A percentile compares a stretch with the other conserved stretches of the same genome.
Conservation (phyloP, 2,329 filamentous ascomycete species). For the Monosporascus sp. region DNA sequence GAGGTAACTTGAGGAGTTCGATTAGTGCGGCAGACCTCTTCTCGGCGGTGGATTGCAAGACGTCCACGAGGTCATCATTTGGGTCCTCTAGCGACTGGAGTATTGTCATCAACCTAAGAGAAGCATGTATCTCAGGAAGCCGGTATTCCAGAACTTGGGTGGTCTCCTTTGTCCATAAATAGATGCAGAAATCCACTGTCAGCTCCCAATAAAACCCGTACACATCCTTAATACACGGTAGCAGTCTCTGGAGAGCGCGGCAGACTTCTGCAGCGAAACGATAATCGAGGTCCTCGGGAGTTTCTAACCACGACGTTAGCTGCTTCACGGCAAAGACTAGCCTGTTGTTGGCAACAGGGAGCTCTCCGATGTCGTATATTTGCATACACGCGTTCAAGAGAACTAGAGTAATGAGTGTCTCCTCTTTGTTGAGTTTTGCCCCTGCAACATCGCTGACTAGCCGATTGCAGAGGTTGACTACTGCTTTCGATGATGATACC, state of each 20-base stretch:
- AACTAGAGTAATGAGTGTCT: conserved; percentile 44
- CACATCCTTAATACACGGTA: conserved; percentile 72
- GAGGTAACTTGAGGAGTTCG: conserved; percentile 53
- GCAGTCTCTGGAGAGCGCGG: conserved; percentile 52
- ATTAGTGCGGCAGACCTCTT: conserved; percentile 54
- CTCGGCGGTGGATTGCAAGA: conserved; percentile 56
- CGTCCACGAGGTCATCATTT: conserved; percentile 83
- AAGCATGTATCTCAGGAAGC: conserved; percentile 63
- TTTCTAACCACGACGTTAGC: conserved; percentile 65
- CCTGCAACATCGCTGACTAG: conserved; percentile 57
- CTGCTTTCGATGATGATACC: conserved; percentile 40
- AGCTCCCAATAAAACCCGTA: conserved; percentile 86
- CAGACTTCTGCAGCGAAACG: conserved; percentile 46
- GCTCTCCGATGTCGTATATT: conserved; percentile 45
- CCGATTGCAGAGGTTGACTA: conserved; percentile 53
- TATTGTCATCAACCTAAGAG: conserved; percentile 62
- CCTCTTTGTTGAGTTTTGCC: conserved; percentile 36
- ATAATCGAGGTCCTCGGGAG: conserved; percentile 37
- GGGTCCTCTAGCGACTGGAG: conserved; percentile 63
- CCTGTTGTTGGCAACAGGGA: conserved; percentile 60
- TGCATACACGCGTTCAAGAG: conserved; percentile 48
- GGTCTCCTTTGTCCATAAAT: conserved; percentile 48
- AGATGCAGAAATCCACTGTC: conserved; percentile 52
- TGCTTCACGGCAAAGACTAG: conserved; percentile 80
- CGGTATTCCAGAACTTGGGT: conserved; percentile 39